Evolutionary conservation across 192 early-diverging fungal genomes (phyloP), one percentile per base, ranked within the genome.

Genomic region (Coemansia sp.): DNA sequence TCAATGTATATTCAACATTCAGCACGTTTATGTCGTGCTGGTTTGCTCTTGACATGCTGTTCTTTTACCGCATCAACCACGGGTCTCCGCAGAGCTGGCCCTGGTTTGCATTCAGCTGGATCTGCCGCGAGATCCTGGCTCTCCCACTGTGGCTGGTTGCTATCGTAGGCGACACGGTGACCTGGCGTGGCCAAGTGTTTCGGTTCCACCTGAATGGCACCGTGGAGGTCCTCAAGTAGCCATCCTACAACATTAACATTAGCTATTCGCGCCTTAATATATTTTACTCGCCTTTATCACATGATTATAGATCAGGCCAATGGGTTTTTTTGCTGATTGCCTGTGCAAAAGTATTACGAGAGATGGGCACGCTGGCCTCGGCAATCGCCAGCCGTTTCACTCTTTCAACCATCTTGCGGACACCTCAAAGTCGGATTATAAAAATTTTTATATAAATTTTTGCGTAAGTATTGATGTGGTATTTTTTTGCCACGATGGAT

Each of bases 101-200:
- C 88, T 93, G 67, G 69, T 88, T 58, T 71, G 65, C 68, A 25
- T 62, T 85, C 31, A 89, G 91, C 45, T 98, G 96, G 96, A 39
- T 88, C 7, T 74, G 89, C 39, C 86, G 96, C 47, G 96, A 98
- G 74, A 39, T 90, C 3, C 77, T 86, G 5, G 93, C 95, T 9
- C 72, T 98, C 20, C 96, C 96, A 14, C 78, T 96, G 6, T 96
- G 89, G 74, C 20, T 87, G 0, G 92, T 86, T 65, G 93, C 95
- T 4, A 89, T 95, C 62, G 72, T 79, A 4, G 96, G 95, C 12
- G 86, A 87, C 52, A 88, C 86, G 6, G 92, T 98, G 7, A 86
- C 89, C 31, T 98, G 96, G 96, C 87, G 96, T 14, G 94, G 93
- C 25, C 86, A 84, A 39, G 69, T 70, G n/a, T 95, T 87, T 58